Percentiles rank a stretch among this genome's conserved stretches.
phyloP scores from a whole-genome alignment of 2,329 filamentous ascomycete genomes.

The Sclerotinia glacialis region DNA sequence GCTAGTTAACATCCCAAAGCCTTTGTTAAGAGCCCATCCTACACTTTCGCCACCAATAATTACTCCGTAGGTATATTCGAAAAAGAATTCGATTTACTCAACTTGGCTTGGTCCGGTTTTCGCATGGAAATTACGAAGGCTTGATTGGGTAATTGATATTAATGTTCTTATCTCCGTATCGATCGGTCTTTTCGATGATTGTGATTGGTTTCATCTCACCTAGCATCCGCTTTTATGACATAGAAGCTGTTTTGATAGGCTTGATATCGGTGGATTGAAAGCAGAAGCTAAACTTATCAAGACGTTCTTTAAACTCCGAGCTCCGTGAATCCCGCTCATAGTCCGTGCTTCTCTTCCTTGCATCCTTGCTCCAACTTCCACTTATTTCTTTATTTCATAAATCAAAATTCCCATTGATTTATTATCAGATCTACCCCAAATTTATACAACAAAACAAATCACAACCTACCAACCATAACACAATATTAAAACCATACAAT shows the following conservation, averaged over 20 bases:
- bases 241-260: neutral
- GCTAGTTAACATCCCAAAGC: too few species aligned
- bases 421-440: slow-evolving; percentile 19
- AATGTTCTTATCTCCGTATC: slow-evolving; percentile 6
- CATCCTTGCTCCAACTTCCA: neutral
- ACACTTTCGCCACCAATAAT: neutral
- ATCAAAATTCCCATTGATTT: slow-evolving; percentile 12
- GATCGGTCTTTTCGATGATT: neutral
- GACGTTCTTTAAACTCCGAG: neutral
- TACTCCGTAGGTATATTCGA: too few species aligned
- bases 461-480: neutral
- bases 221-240: neutral
- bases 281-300: neutral
- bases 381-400: neutral
- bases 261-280: neutral
- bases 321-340: slow-evolving; percentile 5
- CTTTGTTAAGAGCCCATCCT: too few species aligned
- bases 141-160: neutral
- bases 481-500: neutral
- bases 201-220: neutral
- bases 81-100: neutral
- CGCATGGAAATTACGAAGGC: neutral
- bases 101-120: neutral
- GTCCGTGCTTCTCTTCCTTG: neutral
- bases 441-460: neutral